These are phyloP conservation scores for Oryza glumipatula DNA, from an alignment of 176 grass and related monocot genomes.

Conservation along the genomic window DNA sequence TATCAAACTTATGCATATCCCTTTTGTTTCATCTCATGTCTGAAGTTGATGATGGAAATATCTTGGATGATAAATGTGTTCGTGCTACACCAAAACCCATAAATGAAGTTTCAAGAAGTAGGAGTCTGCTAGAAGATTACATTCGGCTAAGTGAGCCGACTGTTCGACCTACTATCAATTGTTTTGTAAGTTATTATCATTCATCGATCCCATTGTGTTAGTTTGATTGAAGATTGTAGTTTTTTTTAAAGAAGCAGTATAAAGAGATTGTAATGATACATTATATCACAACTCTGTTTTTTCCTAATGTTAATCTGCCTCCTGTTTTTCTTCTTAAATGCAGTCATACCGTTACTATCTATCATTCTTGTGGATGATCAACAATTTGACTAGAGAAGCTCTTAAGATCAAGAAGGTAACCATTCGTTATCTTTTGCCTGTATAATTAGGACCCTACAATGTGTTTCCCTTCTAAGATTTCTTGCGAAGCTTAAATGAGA, in stretches of 20 bases:
- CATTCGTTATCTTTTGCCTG: neutral
- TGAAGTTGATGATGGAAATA: neutral
- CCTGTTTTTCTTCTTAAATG: neutral
- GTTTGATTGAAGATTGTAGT: neutral
- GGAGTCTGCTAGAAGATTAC: slow-evolving; percentile 9
- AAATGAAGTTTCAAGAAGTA: neutral
- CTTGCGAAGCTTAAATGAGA: too few species aligned
- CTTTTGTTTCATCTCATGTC: slow-evolving; percentile 18
- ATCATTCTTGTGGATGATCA: slow-evolving; percentile 50
- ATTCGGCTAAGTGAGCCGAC: slow-evolving; percentile 7
- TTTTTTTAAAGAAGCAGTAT: neutral
- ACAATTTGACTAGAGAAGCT: slow-evolving; percentile 36
- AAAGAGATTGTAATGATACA: too few species aligned
- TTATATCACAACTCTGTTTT: neutral
- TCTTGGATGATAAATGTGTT: slow-evolving; percentile 43
- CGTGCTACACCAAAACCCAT: slow-evolving; percentile 2
- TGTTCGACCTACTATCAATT: slow-evolving; percentile 26
- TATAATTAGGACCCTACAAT: neutral
- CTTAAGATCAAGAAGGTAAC: slow-evolving; percentile 59
- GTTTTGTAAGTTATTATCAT: slow-evolving; percentile 37
- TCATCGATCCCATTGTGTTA: neutral
- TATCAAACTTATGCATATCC: neutral
- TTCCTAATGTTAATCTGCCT: neutral
- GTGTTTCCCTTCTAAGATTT: too few species aligned
- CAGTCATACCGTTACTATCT: slow-evolving; percentile 53